Percentiles rank a stretch among this genome's conserved stretches.
Evolutionary conservation across 257 asterid species (phyloP).

Genomic region (Handroanthus guayacan): DNA sequence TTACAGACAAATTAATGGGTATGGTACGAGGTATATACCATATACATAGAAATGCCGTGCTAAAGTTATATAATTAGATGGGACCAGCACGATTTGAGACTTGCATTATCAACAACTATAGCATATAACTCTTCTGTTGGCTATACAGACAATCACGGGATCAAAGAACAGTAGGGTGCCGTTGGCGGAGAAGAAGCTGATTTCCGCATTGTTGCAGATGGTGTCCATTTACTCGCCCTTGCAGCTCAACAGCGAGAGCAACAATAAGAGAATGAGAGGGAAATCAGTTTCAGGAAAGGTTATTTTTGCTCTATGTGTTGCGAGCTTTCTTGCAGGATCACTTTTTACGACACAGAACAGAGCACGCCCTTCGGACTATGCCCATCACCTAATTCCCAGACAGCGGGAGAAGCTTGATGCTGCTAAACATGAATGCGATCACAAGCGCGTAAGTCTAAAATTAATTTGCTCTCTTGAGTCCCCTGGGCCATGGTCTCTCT

Average conservation of each 20-base stretch:
- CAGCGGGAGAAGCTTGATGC: constrained; percentile 36
- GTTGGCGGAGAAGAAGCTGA: constrained; percentile 30
- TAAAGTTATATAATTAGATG: constrained; percentile 8
- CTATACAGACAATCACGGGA: constrained; percentile 20
- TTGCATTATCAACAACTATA: neutral
- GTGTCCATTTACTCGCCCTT: constrained; percentile 34
- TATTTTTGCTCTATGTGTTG: constrained; percentile 55
- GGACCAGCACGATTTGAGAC: neutral
- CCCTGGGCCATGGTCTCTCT: too few species aligned
- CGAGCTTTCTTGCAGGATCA: constrained; percentile 71
- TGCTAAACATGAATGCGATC: constrained; percentile 47
- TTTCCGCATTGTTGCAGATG: constrained; percentile 14
- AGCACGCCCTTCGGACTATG: constrained; percentile 36
- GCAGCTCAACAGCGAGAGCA: constrained; percentile 33
- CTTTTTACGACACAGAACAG: constrained; percentile 50
- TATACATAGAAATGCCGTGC: neutral
- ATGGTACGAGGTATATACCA: too few species aligned
- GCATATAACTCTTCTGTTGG: neutral
- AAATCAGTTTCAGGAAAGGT: constrained; percentile 55
- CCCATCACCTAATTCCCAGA: constrained; percentile 26
- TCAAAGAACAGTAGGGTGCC: constrained; percentile 14
- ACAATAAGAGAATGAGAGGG: constrained; percentile 56
- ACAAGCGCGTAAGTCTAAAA: constrained; percentile 56
- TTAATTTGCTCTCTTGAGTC: neutral
- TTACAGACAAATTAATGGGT: neutral